Base-by-base conservation (phyloP, 345 rosid genomes). In the Populus deltoides region DNA sequence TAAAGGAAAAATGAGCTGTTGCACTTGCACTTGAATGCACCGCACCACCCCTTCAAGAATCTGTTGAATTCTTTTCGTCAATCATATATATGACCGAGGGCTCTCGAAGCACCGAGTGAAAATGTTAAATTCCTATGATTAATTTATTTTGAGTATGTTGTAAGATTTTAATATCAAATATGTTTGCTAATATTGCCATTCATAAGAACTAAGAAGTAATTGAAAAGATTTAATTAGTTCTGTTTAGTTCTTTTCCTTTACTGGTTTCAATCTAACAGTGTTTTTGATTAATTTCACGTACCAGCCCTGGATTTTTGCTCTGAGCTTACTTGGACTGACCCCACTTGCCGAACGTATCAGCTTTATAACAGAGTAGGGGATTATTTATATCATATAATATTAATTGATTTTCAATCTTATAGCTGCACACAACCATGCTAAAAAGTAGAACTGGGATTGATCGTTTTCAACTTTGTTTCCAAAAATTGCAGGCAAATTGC, bases 401-500 rank as follows among this genome's bases (percentile, higher is more conserved):
- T 59, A 4, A 9, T 59, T 24, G 7, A 59, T 59, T 59, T 25
- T 59, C 13, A 59, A 10, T 59, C 65, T 59, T 4, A 59, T 59
- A 59, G 24, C 12, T 41, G 6, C 12, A 2, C 6, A 59, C 15
- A 59, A 1, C 29, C 65, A 59, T 3, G 29, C 61, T 22, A n/a
- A 2, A 2, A 2, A 8, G 25, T 10, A 1, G 65, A 10, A 16
- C n/a, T 69, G n/a, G 35, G 36, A 72, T 24, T 35, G 41, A 24
- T 65, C 18, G 15, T 51, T 39, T 47, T 47, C 45, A 69, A 62
- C 38, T 41, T 49, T 63, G 5, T 15, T 7, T 31, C 20, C 7
- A 31, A 74, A 47, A 43, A 47, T 35, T 84, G 81, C 93, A 93
- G 99, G 87, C 97, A 95, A 85, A 84, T 95, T 77, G 90, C 99